Conservation (phyloP, 164 flowering plant genomes). For the Litsea cubeba region DNA sequence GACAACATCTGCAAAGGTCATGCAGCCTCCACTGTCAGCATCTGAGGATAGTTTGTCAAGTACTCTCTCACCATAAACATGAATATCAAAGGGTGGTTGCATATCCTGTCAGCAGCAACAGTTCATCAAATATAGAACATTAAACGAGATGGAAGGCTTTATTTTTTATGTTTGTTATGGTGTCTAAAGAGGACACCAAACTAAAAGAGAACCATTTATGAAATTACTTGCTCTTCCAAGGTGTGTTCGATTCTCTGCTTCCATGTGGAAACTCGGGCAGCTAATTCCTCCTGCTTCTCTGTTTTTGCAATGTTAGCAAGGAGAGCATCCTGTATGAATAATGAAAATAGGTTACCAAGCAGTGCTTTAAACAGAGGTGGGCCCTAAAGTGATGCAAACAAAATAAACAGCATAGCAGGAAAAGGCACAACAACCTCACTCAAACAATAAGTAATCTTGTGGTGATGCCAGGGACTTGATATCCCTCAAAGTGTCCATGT, state of each 20-base stretch:
- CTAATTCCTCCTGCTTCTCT: constrained; percentile 84
- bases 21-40: constrained; percentile 24
- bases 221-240: constrained; percentile 73
- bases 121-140: background rate
- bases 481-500: no score
- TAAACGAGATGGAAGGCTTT: background rate
- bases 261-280: constrained; percentile 92
- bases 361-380: background rate
- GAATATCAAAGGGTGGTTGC: constrained; percentile 88
- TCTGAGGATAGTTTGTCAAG: constrained; percentile 51
- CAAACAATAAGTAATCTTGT: no score
- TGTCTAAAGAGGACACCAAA: background rate
- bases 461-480: no score
- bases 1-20: constrained; percentile 72
- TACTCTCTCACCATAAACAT: constrained; percentile 69
- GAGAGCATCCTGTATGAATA: constrained; percentile 63
- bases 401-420: no score
- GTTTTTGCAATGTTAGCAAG: constrained; percentile 81
- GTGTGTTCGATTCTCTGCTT: constrained; percentile 84
- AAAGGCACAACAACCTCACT: no score
- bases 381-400: background rate
- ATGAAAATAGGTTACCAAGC: constrained; percentile 5
- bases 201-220: background rate
- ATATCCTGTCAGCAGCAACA: constrained; percentile 50
- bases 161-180: background rate